These are phyloP conservation scores for Zasmidium citrigriseum DNA, from an alignment of 2,329 filamentous ascomycete species.

Conservation along the genomic window DNA sequence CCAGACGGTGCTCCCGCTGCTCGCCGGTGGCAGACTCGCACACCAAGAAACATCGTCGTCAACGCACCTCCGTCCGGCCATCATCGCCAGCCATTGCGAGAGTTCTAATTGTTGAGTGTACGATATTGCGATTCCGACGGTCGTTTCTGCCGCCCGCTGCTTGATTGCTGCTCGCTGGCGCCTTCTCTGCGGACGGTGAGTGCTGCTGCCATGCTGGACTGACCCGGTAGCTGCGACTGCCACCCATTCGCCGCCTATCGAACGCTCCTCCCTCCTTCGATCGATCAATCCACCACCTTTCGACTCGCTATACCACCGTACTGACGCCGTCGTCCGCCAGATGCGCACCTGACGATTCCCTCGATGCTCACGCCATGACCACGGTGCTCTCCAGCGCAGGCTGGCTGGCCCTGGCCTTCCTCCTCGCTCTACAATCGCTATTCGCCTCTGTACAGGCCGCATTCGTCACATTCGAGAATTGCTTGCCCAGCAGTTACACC, in stretches of 20 bases:
- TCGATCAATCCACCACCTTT: neutral
- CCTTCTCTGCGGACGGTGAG: neutral
- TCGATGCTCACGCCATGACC: slow-evolving; percentile 16
- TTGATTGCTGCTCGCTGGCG: neutral
- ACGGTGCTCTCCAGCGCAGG: slow-evolving; percentile 22
- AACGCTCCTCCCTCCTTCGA: neutral
- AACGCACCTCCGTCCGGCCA: neutral
- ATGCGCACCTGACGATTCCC: neutral
- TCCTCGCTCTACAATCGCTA: slow-evolving; percentile 40
- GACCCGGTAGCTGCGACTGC: neutral
- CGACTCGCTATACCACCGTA: neutral
- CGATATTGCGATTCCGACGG: neutral
- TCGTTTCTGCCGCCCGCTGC: neutral
- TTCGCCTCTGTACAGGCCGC: slow-evolving; percentile 59
- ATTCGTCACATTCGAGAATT: slow-evolving; percentile 80
- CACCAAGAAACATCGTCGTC: neutral
- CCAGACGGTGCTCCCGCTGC: neutral
- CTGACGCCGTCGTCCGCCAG: neutral
- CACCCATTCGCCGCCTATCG: neutral
- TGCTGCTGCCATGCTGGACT: neutral
- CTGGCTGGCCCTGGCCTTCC: slow-evolving; percentile 11
- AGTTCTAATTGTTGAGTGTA: too few species aligned
- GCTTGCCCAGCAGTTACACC: slow-evolving; percentile 63
- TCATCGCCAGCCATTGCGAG: neutral
- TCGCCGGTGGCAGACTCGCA: neutral